phyloP scores from a whole-genome alignment of 108 stramenopile genomes.

The Cyclotella choctawhatcheeana region DNA sequence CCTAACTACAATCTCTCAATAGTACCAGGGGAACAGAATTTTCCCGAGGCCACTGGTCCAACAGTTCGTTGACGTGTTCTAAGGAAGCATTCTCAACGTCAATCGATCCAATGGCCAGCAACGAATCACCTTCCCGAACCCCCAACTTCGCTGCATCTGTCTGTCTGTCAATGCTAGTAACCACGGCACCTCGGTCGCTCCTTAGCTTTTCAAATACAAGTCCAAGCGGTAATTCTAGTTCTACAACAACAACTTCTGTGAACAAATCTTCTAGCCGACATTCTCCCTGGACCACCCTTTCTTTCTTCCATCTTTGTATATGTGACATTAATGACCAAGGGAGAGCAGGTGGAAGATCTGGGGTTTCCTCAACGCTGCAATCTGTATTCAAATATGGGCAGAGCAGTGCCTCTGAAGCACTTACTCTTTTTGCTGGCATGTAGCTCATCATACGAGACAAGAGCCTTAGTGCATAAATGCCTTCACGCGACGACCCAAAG shows the following conservation, averaged over 20 bases:
- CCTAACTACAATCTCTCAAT: conserved; percentile 15
- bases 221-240: conserved; percentile 32
- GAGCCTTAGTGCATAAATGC: conserved; percentile 29
- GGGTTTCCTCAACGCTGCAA: conserved; percentile 31
- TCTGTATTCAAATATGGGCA: conserved; percentile 42
- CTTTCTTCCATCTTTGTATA: conserved; percentile 48
- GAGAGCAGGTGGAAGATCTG: conserved; percentile 47
- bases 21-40: conserved; percentile 30
- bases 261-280: conserved; percentile 45
- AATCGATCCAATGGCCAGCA: conserved; percentile 47
- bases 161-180: conserved; percentile 2
- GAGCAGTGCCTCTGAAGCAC: conserved; percentile 39
- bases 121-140: conserved; percentile 26
- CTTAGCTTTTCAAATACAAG: conserved; percentile 10
- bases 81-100: conserved; percentile 44
- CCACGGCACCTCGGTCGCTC: conserved; percentile 10
- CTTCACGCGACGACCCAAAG: conserved; percentile 40
- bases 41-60: conserved; percentile 34
- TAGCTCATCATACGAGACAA: conserved; percentile 48
- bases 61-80: conserved; percentile 43
- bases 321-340: conserved; percentile 51
- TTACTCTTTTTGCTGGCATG: conserved; percentile 21
- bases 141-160: not conserved
- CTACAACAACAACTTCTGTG: conserved; percentile 35
- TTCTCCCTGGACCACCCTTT: conserved; percentile 37